Conservation (phyloP, 1,284 basidiomycete genomes). For the Naganishia sp. region DNA sequence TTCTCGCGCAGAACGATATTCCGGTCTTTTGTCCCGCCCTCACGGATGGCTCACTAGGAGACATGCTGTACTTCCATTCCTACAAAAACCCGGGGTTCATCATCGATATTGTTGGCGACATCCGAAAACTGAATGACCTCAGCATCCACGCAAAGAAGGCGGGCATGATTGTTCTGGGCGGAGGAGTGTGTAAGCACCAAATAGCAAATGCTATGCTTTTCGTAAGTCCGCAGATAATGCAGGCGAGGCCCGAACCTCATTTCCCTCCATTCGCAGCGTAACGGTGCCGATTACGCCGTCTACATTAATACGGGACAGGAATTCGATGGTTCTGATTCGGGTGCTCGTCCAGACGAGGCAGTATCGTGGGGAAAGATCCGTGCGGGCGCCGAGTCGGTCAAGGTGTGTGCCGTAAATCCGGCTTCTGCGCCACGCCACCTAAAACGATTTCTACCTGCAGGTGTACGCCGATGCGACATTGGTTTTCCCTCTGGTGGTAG, state of each 20-base stretch:
- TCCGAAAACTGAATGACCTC: conserved; percentile 86
- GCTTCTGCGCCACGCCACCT: neutral
- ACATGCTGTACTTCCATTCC: conserved; percentile 99
- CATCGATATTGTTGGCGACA: conserved; percentile 93
- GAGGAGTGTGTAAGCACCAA: conserved; percentile 98
- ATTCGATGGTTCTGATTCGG: conserved; percentile 97
- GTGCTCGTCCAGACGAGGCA: conserved; percentile 95
- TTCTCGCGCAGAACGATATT: conserved; percentile 76
- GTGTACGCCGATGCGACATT: conserved; percentile 72
- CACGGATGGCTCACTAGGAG: conserved; percentile 95
- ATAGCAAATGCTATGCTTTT: conserved; percentile 99
- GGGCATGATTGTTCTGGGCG: conserved; percentile 97
- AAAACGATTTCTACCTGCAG: conserved; percentile 38
- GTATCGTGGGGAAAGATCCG: conserved; percentile 99
- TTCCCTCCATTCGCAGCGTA: conserved; percentile 63
- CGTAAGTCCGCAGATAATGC: conserved; percentile 57
- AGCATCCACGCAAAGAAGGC: conserved; percentile 87
- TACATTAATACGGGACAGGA: conserved; percentile 99
- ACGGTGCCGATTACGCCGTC: conserved; percentile 96
- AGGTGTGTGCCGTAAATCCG: conserved; percentile 60
- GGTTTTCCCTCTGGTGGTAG: conserved; percentile 85
- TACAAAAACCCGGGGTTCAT: conserved; percentile 85
- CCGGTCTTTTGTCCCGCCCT: conserved; percentile 98
- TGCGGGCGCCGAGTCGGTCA: conserved; percentile 84
- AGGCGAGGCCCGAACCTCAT: conserved; percentile 2